Base-by-base conservation (phyloP, 2,329 filamentous ascomycete genomes). In the Thyridium curvatum region DNA sequence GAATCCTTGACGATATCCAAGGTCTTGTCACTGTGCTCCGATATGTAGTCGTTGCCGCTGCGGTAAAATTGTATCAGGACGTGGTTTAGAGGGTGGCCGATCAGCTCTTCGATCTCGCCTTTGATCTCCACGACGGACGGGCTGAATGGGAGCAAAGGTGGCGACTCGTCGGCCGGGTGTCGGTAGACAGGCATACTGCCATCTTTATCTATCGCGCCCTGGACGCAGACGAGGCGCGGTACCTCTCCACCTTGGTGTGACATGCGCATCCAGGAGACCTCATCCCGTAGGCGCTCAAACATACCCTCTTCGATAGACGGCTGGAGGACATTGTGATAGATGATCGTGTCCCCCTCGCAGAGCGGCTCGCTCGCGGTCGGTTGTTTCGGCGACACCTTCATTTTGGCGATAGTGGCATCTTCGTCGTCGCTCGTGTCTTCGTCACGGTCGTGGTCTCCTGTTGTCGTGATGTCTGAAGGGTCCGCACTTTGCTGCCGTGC, bases 11-110 rank as follows among this genome's bases (percentile, higher is more conserved):
- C 81, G 41, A 98, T 93, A 57, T 98, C 93, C 17, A 98, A 69
- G 0, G 91, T 95, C 64, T 98, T 98, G 59, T 98, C 93, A 30
- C 88, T 94, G 55, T 98, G 93, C 56, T 98, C 93, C 1, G 87
- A 93, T 45, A 98, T 98, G 56, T 88, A 88, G 61, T 98, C 93
- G 35, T 78, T 79, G 3, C 91, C 87, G 49, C 76, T 74, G n/a
- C 93, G 86, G 55, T 98, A 98, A 41, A 89, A 77, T 55, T 98
- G 93, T 34, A 98, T 94, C 35, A 98, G 66, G 1, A 82, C 90
- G 56, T 98, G 93, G 53, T 98, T 98, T 32, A 98, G 64, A 1
- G 77, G 66, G 52, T 97, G 93, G 0, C 86, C 84, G 2, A 94
- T 71, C 13, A 77, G 67, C 40, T 74, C 69, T 58, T 95, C 87